Conservation (phyloP, 2,329 filamentous ascomycete genomes). For the Chaetomiaceae sp. region DNA sequence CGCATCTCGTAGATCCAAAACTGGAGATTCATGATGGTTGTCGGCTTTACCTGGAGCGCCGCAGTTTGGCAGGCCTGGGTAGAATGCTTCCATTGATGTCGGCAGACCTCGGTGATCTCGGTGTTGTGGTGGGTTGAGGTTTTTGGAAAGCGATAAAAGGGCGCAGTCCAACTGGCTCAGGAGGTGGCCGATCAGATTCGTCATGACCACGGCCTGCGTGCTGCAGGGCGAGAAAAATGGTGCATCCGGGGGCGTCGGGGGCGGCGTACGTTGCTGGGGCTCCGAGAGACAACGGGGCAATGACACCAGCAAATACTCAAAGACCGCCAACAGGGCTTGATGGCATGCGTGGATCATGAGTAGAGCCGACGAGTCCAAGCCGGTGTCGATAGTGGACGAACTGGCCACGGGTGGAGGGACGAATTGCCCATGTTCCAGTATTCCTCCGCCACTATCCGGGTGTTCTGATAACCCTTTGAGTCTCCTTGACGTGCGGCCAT, state of each 20-base stretch:
- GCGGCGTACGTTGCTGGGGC: conserved; percentile 3
- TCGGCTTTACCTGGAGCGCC: not conserved
- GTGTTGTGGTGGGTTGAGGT: not conserved
- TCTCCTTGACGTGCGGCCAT: conserved; percentile 2
- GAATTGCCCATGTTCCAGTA: too few relatives aligned
- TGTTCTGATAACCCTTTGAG: not conserved
- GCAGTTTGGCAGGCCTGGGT: not conserved
- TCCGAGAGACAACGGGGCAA: not conserved
- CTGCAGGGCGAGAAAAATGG: not conserved
- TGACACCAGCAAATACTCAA: conserved; percentile 14
- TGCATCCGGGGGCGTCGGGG: not conserved
- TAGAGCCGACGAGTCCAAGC: conserved; percentile 8
- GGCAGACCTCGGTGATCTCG: not conserved
- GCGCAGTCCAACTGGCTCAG: conserved; percentile 11
- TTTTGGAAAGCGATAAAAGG: not conserved
- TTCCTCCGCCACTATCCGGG: too few relatives aligned
- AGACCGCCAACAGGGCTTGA: conserved; percentile 16
- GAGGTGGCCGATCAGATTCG: conserved; percentile 15
- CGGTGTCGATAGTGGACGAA: conserved; percentile 3
- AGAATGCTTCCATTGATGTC: not conserved
- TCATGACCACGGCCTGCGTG: conserved; percentile 9
- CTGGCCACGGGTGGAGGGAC: too few relatives aligned
- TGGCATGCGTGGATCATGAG: conserved; percentile 15
- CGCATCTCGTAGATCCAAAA: not conserved
- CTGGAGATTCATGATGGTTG: not conserved